Evolutionary conservation across 495 filamentous ascomycete species (phyloP).

Genomic region (Aspergillus sparsus): DNA sequence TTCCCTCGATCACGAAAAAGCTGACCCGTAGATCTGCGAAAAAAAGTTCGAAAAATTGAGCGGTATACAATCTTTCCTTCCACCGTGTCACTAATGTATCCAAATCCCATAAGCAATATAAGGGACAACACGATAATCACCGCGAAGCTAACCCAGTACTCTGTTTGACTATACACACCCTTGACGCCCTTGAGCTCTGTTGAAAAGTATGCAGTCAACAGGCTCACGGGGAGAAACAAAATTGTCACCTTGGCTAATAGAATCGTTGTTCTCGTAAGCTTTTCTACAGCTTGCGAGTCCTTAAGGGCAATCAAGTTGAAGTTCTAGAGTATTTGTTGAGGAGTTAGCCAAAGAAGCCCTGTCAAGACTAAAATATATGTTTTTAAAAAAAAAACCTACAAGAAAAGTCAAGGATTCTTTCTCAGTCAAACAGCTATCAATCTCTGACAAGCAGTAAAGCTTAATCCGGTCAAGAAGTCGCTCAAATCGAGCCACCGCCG

Average conservation of each 20-base stretch:
- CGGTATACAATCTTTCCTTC: slow-evolving; percentile 54
- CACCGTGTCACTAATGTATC: slow-evolving; percentile 49
- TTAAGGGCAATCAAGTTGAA: slow-evolving; percentile 88
- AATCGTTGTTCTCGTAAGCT: slow-evolving; percentile 76
- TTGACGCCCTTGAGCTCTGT: slow-evolving; percentile 63
- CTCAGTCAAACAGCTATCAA: slow-evolving; percentile 75
- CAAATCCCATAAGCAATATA: slow-evolving; percentile 52
- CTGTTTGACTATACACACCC: slow-evolving; percentile 55
- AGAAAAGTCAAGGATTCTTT: slow-evolving; percentile 76
- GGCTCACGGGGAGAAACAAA: slow-evolving; percentile 78
- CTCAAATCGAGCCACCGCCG: slow-evolving; percentile 73
- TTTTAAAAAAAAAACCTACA: slow-evolving; percentile 34
- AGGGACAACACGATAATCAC: slow-evolving; percentile 67
- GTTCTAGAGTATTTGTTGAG: slow-evolving; percentile 53
- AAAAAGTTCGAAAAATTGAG: slow-evolving; percentile 44
- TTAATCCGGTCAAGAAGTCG: slow-evolving; percentile 73
- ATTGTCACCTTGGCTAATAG: slow-evolving; percentile 82
- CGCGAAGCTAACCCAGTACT: slow-evolving; percentile 75
- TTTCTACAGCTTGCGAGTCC: slow-evolving; percentile 76
- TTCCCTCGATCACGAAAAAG: slow-evolving; percentile 21
- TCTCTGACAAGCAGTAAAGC: slow-evolving; percentile 77
- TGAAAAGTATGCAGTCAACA: slow-evolving; percentile 85
- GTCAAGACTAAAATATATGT: not conserved
- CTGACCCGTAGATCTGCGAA: slow-evolving; percentile 35
- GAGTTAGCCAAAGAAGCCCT: not conserved